These are phyloP conservation scores for Leavenworthia alabamica DNA, from an alignment of 345 rosid species.

Conservation along the genomic window DNA sequence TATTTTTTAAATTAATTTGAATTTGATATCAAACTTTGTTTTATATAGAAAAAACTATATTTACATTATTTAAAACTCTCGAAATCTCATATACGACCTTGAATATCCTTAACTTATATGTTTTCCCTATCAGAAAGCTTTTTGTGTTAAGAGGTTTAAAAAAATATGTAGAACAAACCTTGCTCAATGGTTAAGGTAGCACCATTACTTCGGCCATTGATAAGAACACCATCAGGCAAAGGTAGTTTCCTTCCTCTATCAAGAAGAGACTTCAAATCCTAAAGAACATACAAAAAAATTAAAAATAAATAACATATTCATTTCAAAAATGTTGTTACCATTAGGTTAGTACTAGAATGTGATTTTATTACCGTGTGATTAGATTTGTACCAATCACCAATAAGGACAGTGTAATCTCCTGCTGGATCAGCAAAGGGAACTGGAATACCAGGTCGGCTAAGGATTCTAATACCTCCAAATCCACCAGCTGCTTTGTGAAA, in stretches of 20 bases:
- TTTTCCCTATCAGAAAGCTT: slow-evolving; percentile 30
- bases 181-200: slow-evolving; percentile 62
- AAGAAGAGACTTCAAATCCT: slow-evolving; percentile 53
- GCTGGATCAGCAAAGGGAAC: slow-evolving; percentile 61
- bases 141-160: background rate
- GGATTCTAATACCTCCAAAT: slow-evolving; percentile 62
- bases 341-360: no score
- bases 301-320: background rate
- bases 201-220: slow-evolving; percentile 80
- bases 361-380: slow-evolving; percentile 65
- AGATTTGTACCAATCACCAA: slow-evolving; percentile 69
- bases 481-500: slow-evolving; percentile 81
- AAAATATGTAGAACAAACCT: slow-evolving; percentile 32
- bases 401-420: slow-evolving; percentile 66
- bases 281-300: background rate
- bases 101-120: slow-evolving; percentile 49
- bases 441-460: slow-evolving; percentile 59
- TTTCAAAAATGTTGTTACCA: background rate
- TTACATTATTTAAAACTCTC: no score
- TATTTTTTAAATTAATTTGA: no score
- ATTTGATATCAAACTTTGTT: no score
- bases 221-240: slow-evolving; percentile 73
- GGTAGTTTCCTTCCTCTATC: slow-evolving; percentile 67
- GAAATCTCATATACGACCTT: no score
- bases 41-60: no score